Conservation (phyloP, 2,329 filamentous ascomycete genomes). For the Aspergillus neotritici region DNA sequence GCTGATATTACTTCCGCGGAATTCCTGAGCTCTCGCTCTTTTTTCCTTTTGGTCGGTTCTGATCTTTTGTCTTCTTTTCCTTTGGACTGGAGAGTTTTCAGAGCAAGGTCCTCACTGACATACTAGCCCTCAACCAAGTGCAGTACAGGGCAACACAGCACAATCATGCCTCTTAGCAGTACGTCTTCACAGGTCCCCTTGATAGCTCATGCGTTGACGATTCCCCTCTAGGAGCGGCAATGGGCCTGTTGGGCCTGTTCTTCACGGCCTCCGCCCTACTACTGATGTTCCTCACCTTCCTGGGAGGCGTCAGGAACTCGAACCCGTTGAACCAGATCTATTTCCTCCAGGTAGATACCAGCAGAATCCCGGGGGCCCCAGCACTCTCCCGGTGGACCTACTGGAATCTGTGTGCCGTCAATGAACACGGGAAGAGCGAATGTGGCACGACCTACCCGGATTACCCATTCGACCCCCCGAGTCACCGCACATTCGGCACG, state of each 20-base stretch:
- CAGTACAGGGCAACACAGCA: slow-evolving; percentile 1
- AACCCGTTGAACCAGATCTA: slow-evolving; percentile 68
- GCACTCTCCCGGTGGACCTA: slow-evolving; percentile 77
- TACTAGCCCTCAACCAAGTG: not conserved
- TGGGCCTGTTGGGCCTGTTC: slow-evolving; percentile 55
- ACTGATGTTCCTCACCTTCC: slow-evolving; percentile 60
- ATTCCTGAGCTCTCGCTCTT: not conserved
- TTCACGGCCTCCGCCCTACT: slow-evolving; percentile 58
- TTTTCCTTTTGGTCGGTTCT: not conserved
- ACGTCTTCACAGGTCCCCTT: slow-evolving; percentile 11
- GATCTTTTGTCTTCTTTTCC: too few relatives aligned
- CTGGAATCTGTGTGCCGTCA: slow-evolving; percentile 71
- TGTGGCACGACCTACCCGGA: slow-evolving; percentile 61
- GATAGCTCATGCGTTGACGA: slow-evolving; percentile 7
- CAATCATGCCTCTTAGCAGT: slow-evolving; percentile 29
- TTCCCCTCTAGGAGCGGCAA: slow-evolving; percentile 44
- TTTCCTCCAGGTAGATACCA: slow-evolving; percentile 77
- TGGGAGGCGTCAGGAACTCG: slow-evolving; percentile 53
- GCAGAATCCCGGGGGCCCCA: slow-evolving; percentile 63
- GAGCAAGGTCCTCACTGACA: too few relatives aligned
- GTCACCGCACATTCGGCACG: slow-evolving; percentile 54
- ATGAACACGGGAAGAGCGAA: slow-evolving; percentile 50
- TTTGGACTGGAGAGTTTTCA: too few relatives aligned
- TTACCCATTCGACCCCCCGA: slow-evolving; percentile 60
- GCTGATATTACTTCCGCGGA: too few relatives aligned